Conservation (phyloP, 495 filamentous ascomycete genomes). For the Neurospora terricola region DNA sequence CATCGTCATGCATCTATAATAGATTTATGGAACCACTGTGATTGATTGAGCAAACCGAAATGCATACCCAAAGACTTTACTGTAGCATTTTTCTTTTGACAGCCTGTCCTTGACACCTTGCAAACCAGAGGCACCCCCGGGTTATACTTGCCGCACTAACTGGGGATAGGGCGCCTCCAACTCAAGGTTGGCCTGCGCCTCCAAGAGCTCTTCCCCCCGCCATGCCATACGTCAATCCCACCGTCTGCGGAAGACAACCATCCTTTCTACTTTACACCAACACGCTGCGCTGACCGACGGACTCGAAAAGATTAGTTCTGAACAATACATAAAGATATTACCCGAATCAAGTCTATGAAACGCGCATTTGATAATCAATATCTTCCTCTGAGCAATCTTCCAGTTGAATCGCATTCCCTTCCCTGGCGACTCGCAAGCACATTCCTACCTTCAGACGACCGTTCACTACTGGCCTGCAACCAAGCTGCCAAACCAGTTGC, state of each 20-base stretch:
- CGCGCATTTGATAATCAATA: neutral
- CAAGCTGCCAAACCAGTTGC: neutral
- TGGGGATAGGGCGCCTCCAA: neutral
- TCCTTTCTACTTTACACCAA: neutral
- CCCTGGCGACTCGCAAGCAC: neutral
- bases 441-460: neutral
- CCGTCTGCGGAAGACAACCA: neutral
- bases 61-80: neutral
- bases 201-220: slow-evolving; percentile 5
- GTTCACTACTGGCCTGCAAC: neutral
- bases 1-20: neutral
- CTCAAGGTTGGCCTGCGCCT: neutral
- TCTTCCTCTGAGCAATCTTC: neutral
- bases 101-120: neutral
- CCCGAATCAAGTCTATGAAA: neutral
- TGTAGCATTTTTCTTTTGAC: neutral
- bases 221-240: slow-evolving; percentile 11
- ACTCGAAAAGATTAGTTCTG: neutral
- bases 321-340: neutral
- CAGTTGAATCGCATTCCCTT: neutral
- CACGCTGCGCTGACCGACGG: neutral
- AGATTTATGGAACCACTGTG: neutral
- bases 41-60: neutral
- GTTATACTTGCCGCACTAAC: neutral
- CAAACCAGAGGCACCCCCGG: neutral